Evolutionary conservation across 2,329 filamentous ascomycete genomes (phyloP), one percentile per base, ranked within the genome.

Genomic region (Penicillium concentricum): DNA sequence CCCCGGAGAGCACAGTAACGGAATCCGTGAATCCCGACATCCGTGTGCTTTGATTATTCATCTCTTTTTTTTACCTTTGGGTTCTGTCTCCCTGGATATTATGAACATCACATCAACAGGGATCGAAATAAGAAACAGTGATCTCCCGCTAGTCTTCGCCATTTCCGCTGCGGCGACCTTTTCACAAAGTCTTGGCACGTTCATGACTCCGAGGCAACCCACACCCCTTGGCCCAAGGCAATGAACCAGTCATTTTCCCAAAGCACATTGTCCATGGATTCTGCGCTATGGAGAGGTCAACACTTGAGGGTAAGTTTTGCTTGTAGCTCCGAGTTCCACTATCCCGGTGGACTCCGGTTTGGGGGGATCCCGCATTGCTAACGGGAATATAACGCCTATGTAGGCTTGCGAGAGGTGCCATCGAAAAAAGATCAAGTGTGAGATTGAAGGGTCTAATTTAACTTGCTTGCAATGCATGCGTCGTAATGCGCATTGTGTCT

Each of bases 401-500:
- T 65, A 92, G 89, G 90, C 91, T 51, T 96, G 91, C 78, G 91
- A 95, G 66, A 92, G 92, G 90, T 97, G 92, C 72, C 84, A 91
- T 69, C 94, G 92, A 78, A 87, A 84, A 76, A 80, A 89, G 77
- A 93, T 96, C 77, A 96, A 96, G 79, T 97, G 93, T 76, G 92
- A 96, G 72, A 90, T 92, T 64, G 94, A 94, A 77, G 84, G 92
- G 69, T 91, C 91, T 24, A 84, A 88, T 51, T 34, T 54, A 8
- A 47, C 60, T 20, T 97, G 92, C 78, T 88, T 89, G 6, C 92
- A 96, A 76, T 97, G 92, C 75, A 87, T 88, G 72, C 96, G 96
- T 74, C 95, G 96, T 80, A 96, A 95, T 80, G 94, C 90, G 7
- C 90, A 92, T 67, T 97, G 93, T 76, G 85, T 94, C 67, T 96